Percentiles rank a stretch among this genome's conserved stretches.
phyloP scores from a whole-genome alignment of 2,329 filamentous ascomycete species.

The Aspergillus terreus region DNA sequence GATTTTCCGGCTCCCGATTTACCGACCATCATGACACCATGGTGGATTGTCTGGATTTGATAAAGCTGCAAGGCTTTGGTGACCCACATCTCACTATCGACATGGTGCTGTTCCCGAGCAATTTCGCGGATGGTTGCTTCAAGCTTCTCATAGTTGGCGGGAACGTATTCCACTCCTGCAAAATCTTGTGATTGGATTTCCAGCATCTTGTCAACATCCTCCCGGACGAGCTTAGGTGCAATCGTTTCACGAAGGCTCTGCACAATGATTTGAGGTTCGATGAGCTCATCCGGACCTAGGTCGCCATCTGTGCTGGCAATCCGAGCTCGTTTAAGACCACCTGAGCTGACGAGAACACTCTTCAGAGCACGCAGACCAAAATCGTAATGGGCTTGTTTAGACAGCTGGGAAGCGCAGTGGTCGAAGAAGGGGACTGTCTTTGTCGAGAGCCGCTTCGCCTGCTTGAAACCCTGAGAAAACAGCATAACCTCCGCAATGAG shows the following conservation, averaged over 20 bases:
- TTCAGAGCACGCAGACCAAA: constrained; percentile 97
- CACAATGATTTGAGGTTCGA: constrained; percentile 96
- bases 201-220: constrained; percentile 85
- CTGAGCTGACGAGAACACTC: constrained; percentile 96
- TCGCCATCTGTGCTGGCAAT: constrained; percentile 57
- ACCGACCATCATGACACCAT: constrained; percentile 99
- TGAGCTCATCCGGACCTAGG: constrained; percentile 63
- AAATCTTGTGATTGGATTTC: constrained; percentile 81
- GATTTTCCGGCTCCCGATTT: constrained; percentile 98
- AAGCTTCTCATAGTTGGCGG: constrained; percentile 76
- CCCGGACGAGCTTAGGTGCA: constrained; percentile 90
- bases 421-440: constrained; percentile 99
- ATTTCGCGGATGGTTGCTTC: constrained; percentile 77
- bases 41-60: constrained; percentile 95
- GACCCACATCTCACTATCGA: constrained; percentile 94
- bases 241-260: constrained; percentile 98
- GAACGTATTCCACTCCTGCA: constrained; percentile 88
- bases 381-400: constrained; percentile 98
- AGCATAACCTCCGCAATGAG: constrained; percentile 99
- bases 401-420: constrained; percentile 72
- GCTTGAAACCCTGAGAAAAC: constrained; percentile 97
- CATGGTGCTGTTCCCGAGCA: constrained; percentile 78
- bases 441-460: constrained; percentile 88
- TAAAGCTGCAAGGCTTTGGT: constrained; percentile 95
- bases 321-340: constrained; percentile 85